Conservation (phyloP, 192 early-diverging fungal genomes). For the Podila horticola region DNA sequence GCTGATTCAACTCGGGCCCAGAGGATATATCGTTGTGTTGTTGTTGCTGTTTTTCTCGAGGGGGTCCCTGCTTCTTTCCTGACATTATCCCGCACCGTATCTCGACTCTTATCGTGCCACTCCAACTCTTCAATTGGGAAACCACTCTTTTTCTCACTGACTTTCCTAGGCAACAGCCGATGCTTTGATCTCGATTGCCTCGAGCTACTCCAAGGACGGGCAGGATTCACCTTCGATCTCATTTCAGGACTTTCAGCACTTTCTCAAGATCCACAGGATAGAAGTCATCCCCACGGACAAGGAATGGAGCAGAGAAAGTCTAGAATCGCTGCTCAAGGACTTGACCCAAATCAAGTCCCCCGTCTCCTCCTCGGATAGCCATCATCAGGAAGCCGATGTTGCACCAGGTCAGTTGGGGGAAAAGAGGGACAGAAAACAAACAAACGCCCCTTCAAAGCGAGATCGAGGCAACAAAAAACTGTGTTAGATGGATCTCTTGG, state of each 20-base stretch:
- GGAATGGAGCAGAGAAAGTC: conserved; percentile 39
- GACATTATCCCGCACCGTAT: too few species aligned
- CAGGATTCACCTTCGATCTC: conserved; percentile 48
- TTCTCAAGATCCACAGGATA: conserved; percentile 49
- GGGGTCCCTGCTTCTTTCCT: too few species aligned
- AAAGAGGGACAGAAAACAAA: neutral
- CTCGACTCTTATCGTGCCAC: too few species aligned
- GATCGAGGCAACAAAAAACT: too few species aligned
- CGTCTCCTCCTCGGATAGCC: conserved; percentile 23
- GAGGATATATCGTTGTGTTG: too few species aligned
- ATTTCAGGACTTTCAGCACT: conserved; percentile 49
- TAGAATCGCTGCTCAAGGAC: conserved; percentile 35
- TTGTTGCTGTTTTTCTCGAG: too few species aligned
- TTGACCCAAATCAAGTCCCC: conserved; percentile 28
- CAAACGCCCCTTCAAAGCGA: neutral
- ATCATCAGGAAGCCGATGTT: conserved; percentile 24
- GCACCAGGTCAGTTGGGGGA: neutral
- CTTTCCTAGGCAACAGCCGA: conserved; percentile 31
- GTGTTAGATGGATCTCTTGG: neutral
- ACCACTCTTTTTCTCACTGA: neutral
- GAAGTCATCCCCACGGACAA: conserved; percentile 48
- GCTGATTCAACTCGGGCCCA: too few species aligned
- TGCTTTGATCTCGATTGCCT: conserved; percentile 45
- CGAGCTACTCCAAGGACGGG: conserved; percentile 22
- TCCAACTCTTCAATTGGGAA: neutral